Conservation (phyloP, 164 flowering plant species). For the Saururus chinensis region DNA sequence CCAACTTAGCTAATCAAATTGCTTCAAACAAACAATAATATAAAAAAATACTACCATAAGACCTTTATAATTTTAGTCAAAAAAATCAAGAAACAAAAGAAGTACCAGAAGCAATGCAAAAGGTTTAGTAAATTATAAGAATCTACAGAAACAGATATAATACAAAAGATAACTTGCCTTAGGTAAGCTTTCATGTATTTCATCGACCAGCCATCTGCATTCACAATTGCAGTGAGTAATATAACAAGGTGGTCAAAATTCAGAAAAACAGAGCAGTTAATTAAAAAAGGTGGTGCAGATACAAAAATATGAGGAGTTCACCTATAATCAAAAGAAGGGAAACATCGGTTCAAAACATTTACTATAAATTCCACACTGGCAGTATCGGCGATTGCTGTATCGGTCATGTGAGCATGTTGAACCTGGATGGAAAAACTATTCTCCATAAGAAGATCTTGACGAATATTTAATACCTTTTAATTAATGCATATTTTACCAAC, state of each 20-base stretch:
- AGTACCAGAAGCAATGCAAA: background rate
- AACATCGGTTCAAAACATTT: constrained; percentile 57
- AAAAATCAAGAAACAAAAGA: background rate
- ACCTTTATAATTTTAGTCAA: no score
- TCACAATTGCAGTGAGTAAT: constrained; percentile 1
- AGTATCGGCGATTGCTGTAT: constrained; percentile 87
- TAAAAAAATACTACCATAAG: no score
- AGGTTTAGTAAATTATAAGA: background rate
- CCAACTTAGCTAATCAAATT: background rate
- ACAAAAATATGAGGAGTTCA: constrained; percentile 7
- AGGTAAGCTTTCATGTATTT: constrained; percentile 82
- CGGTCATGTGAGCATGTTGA: constrained; percentile 97
- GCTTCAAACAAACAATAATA: no score
- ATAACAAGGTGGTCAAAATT: background rate
- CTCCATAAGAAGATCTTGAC: no score
- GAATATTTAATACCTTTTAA: no score
- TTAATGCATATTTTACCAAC: no score
- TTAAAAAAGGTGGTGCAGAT: no score
- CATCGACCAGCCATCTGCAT: constrained; percentile 89
- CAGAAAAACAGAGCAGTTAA: background rate
- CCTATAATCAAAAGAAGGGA: constrained; percentile 96
- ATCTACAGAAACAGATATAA: background rate
- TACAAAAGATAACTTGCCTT: constrained; percentile 39
- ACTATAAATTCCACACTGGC: constrained; percentile 81
- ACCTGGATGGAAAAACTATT: constrained; percentile 41